Evolutionary conservation across 1,284 basidiomycete genomes (phyloP).

Genomic region (Ceratobasidium sp.): DNA sequence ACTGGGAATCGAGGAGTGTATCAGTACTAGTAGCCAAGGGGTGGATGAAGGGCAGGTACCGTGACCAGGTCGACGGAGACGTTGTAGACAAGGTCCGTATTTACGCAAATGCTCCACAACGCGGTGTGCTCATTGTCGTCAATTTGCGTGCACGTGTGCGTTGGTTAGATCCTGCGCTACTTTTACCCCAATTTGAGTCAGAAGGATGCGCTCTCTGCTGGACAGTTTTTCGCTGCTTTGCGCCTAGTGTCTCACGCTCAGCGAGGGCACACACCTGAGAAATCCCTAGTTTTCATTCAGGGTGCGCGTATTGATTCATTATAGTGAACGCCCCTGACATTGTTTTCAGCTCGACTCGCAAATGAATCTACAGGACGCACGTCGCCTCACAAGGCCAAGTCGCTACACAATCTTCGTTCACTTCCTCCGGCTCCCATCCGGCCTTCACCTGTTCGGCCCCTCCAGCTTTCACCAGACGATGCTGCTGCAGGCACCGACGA

Average conservation of each 20-base stretch:
- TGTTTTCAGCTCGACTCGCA: neutral
- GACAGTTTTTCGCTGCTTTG: conserved; percentile 42
- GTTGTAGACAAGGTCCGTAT: conserved; percentile 41
- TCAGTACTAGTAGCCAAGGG: conserved; percentile 38
- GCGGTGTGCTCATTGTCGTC: neutral
- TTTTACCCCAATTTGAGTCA: conserved; percentile 28
- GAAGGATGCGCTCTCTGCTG: conserved; percentile 36
- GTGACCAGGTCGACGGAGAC: conserved; percentile 39
- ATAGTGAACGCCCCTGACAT: neutral
- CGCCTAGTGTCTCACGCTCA: conserved; percentile 41
- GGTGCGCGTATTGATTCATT: conserved; percentile 30
- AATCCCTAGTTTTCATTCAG: conserved; percentile 41
- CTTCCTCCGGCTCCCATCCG: conserved; percentile 14
- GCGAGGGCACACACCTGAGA: conserved; percentile 39
- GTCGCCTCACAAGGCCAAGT: conserved; percentile 27
- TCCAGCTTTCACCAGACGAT: conserved; percentile 24
- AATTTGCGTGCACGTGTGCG: neutral
- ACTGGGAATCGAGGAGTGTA: conserved; percentile 37
- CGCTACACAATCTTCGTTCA: conserved; percentile 21
- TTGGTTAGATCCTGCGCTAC: conserved; percentile 39
- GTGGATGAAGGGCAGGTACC: conserved; percentile 41
- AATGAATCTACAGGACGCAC: conserved; percentile 14
- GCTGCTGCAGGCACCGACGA: conserved; percentile 8
- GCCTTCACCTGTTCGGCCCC: conserved; percentile 17
- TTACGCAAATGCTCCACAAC: neutral